Evolutionary conservation across 1,284 basidiomycete genomes (phyloP).

Genomic region (Cryptococcus sp.): DNA sequence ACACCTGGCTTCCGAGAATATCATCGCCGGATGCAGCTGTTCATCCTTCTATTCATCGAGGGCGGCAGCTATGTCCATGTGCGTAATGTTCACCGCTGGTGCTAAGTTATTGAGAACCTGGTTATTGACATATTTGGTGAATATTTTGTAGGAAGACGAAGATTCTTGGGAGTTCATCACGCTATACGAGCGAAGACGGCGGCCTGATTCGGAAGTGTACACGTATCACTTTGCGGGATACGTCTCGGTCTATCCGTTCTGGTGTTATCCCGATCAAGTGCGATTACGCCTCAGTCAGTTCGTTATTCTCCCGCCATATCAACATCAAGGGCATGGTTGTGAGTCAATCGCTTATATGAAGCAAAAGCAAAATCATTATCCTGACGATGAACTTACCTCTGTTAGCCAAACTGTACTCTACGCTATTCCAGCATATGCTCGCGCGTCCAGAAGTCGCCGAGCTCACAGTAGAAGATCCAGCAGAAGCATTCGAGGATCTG

Average conservation of each 20-base stretch:
- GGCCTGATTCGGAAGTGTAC: constrained; percentile 49
- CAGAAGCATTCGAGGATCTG: constrained; percentile 71
- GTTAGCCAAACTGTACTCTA: constrained; percentile 79
- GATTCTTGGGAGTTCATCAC: constrained; percentile 85
- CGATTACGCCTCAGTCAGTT: constrained; percentile 90
- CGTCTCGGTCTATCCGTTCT: constrained; percentile 88
- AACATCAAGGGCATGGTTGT: constrained; percentile 88
- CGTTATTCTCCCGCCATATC: constrained; percentile 87
- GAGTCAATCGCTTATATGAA: constrained; percentile 46
- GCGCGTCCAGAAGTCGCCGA: constrained; percentile 72
- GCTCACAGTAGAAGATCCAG: constrained; percentile 94
- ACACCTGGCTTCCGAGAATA: constrained; percentile 90
- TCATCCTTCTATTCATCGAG: constrained; percentile 92
- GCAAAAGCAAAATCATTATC: no score
- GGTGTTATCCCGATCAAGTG: constrained; percentile 84
- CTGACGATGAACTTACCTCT: constrained; percentile 5
- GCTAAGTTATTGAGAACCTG: no score
- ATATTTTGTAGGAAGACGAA: constrained; percentile 64
- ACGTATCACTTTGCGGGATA: constrained; percentile 92
- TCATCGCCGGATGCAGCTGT: constrained; percentile 91
- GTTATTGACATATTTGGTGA: neutral
- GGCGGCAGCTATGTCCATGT: constrained; percentile 86
- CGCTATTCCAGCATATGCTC: constrained; percentile 78
- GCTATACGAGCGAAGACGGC: constrained; percentile 78
- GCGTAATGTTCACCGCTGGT: constrained; percentile 6